Evolutionary conservation across 106 monocot genomes (phyloP).

Genomic region (Platanthera zijinensis): DNA sequence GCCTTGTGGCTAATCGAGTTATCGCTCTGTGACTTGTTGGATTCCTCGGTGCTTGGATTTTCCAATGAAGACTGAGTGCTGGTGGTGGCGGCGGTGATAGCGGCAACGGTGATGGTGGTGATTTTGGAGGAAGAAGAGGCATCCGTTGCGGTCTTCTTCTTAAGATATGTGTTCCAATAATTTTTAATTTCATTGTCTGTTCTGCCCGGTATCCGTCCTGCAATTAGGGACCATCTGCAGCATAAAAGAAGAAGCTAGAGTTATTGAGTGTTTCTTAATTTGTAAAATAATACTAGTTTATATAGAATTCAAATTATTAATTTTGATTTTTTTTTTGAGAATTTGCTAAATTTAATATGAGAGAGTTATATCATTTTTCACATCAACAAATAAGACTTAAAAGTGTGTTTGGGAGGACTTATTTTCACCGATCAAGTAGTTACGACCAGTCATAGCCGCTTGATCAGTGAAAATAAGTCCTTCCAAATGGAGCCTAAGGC

Average conservation of each 20-base stretch:
- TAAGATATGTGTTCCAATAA: background rate
- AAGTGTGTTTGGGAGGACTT: too few relatives aligned
- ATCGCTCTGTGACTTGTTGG: background rate
- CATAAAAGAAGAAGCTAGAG: background rate
- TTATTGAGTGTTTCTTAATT: too few relatives aligned
- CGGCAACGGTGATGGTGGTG: background rate
- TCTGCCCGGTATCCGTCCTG: constrained; percentile 19
- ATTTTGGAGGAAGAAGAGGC: background rate
- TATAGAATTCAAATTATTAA: too few relatives aligned
- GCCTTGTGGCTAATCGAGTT: background rate
- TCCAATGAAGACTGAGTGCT: background rate
- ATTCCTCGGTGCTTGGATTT: background rate
- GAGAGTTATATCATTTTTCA: too few relatives aligned
- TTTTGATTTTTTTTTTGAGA: too few relatives aligned
- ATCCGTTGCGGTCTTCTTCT: background rate
- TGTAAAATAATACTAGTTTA: background rate
- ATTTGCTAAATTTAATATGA: too few relatives aligned
- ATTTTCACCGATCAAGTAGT: too few relatives aligned
- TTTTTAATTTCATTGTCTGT: constrained; percentile 7
- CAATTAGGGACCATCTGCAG: constrained; percentile 65
- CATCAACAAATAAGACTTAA: too few relatives aligned
- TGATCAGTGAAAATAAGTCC: too few relatives aligned
- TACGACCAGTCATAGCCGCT: too few relatives aligned
- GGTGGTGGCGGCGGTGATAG: background rate
- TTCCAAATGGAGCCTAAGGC: too few relatives aligned